Evolutionary conservation across 192 early-diverging fungal genomes (phyloP).

Genomic region (Kappamyces sp.): DNA sequence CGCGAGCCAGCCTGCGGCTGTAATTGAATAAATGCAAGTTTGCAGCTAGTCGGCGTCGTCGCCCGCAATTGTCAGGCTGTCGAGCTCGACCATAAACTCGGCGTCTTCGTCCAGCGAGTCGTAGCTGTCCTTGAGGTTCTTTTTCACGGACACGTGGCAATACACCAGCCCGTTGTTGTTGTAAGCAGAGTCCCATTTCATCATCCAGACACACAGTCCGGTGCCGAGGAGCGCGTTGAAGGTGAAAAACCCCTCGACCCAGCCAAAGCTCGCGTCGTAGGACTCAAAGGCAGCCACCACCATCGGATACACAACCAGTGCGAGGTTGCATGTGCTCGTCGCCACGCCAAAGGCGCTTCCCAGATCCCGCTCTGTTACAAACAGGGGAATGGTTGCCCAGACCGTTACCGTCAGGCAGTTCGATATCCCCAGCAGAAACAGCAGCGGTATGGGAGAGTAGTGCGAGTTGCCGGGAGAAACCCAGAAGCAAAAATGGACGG

Average conservation of each 20-base stretch:
- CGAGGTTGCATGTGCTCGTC: slow-evolving; percentile 43
- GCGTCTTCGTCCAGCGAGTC: no score
- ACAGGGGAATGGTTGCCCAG: slow-evolving; percentile 45
- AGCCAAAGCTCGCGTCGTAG: slow-evolving; percentile 29
- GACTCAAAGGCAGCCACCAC: slow-evolving; percentile 46
- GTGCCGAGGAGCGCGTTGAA: background rate
- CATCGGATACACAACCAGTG: slow-evolving; percentile 48
- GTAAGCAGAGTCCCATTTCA: no score
- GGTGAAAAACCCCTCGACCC: slow-evolving; percentile 34
- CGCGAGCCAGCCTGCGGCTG: slow-evolving; percentile 6
- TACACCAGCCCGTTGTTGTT: no score
- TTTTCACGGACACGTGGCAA: no score
- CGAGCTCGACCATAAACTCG: no score
- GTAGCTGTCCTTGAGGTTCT: no score
- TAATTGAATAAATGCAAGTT: no score
- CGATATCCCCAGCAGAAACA: slow-evolving; percentile 40
- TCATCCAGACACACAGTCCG: no score
- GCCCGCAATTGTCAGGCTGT: no score
- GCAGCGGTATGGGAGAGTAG: slow-evolving; percentile 38
- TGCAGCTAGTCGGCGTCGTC: no score
- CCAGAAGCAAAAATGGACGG: slow-evolving; percentile 38
- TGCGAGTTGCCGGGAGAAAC: slow-evolving; percentile 14
- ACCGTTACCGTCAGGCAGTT: slow-evolving; percentile 46
- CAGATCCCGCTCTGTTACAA: slow-evolving; percentile 32
- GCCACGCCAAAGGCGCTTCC: slow-evolving; percentile 49